Conservation (phyloP, 768 basidiomycete genomes). For the Rhodotorula paludigena region DNA sequence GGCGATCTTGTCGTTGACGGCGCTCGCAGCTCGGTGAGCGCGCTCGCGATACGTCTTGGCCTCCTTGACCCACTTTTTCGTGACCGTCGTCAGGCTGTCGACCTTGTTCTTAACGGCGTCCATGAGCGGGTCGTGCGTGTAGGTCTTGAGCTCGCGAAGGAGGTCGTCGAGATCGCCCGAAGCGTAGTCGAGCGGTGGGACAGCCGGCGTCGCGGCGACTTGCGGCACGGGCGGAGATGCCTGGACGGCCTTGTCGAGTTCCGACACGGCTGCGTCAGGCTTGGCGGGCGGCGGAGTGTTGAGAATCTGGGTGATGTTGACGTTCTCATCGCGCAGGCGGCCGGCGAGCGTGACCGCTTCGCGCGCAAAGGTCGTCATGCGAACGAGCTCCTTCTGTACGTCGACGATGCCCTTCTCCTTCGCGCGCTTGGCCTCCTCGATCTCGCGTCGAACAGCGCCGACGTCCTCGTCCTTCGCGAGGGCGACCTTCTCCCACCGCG, state of each 20-base stretch:
- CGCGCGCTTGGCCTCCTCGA: conserved; percentile 12
- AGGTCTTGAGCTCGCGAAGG: conserved; percentile 45
- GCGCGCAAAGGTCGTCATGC: conserved; percentile 38
- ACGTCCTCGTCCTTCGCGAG: conserved; percentile 59
- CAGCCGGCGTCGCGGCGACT: neutral
- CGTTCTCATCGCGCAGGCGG: conserved; percentile 46
- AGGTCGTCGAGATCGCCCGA: conserved; percentile 28
- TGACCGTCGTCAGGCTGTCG: conserved; percentile 57
- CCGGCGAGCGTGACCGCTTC: conserved; percentile 45
- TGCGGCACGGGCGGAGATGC: neutral
- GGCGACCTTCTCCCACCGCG: conserved; percentile 47
- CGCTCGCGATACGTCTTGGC: conserved; percentile 92
- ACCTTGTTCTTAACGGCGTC: conserved; percentile 65
- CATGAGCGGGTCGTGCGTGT: conserved; percentile 78
- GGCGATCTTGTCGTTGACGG: conserved; percentile 78
- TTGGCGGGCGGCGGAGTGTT: conserved; percentile 16
- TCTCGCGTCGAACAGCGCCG: conserved; percentile 48
- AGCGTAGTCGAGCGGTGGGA: conserved; percentile 25
- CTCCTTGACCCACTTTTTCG: conserved; percentile 95
- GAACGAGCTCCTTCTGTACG: conserved; percentile 24
- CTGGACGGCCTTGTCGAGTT: conserved; percentile 19
- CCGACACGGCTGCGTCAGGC: conserved; percentile 1
- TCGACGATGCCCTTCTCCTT: conserved; percentile 27
- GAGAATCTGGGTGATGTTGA: conserved; percentile 43
- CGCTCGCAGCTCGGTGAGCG: conserved; percentile 49